A percentile compares a stretch with the other conserved stretches of the same genome.
phyloP scores from a whole-genome alignment of 805 yeast species.

The Yamadazyma akitaensis region DNA sequence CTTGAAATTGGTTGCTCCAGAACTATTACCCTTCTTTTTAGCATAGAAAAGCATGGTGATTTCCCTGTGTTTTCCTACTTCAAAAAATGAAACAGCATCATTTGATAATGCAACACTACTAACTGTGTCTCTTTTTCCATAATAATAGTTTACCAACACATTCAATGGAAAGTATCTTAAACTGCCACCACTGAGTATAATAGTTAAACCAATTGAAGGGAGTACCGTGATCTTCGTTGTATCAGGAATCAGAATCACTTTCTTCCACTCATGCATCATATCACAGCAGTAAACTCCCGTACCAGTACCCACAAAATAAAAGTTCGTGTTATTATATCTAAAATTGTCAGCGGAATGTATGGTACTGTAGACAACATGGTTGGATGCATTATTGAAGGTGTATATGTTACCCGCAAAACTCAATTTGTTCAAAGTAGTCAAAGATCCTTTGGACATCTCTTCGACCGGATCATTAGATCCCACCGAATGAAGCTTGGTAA shows the following conservation, averaged over 20 bases:
- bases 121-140: slow-evolving; percentile 35
- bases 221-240: slow-evolving; percentile 63
- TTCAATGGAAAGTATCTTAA: slow-evolving; percentile 64
- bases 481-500: slow-evolving; percentile 50
- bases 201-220: slow-evolving; percentile 50
- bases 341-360: slow-evolving; percentile 47
- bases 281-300: slow-evolving; percentile 61
- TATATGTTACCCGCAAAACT: slow-evolving; percentile 28
- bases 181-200: slow-evolving; percentile 56
- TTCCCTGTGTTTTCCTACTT: slow-evolving; percentile 66
- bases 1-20: slow-evolving; percentile 48
- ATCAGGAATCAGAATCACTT: slow-evolving; percentile 49
- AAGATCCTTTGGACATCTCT: slow-evolving; percentile 21
- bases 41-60: slow-evolving; percentile 55
- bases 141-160: slow-evolving; percentile 57
- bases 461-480: slow-evolving; percentile 53
- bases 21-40: slow-evolving; percentile 46
- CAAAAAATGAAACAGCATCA: slow-evolving; percentile 54
- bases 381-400: slow-evolving; percentile 16
- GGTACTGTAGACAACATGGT: slow-evolving; percentile 30
- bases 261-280: slow-evolving; percentile 51
- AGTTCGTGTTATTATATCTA: slow-evolving; percentile 41
- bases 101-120: slow-evolving; percentile 50
- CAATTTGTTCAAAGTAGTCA: slow-evolving; percentile 16
- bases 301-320: slow-evolving; percentile 56